Conservation (phyloP, 148 eudicot species). For the Arctostaphylos glauca region DNA sequence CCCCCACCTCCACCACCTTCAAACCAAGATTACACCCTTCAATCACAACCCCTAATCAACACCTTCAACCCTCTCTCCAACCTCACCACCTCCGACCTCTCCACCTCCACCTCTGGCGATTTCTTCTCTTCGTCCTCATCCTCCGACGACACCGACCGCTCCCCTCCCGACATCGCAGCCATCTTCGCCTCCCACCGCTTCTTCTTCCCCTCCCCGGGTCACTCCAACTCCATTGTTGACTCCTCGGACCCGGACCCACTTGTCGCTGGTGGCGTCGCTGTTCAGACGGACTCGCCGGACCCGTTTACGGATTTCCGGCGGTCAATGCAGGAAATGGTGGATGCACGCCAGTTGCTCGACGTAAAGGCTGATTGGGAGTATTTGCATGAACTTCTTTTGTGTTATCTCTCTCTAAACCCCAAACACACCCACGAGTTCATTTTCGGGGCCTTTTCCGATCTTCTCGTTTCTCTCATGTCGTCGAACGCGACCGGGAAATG, state of each 20-base stretch:
- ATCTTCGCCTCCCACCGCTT: conserved; percentile 57
- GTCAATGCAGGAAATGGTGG: conserved; percentile 79
- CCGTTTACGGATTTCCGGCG: conserved; percentile 55
- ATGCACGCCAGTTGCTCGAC: conserved; percentile 36
- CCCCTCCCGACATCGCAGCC: conserved; percentile 35
- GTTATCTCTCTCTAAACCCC: conserved; percentile 62
- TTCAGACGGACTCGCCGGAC: conserved; percentile 60
- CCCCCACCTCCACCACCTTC: conserved; percentile 33
- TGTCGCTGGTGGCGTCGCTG: conserved; percentile 43
- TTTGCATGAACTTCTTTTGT: conserved; percentile 54
- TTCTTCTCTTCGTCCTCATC: conserved; percentile 17
- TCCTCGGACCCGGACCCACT: neutral
- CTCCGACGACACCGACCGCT: conserved; percentile 7
- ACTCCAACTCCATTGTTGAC: conserved; percentile 62
- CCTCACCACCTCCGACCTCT: conserved; percentile 13
- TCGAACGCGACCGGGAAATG: conserved; percentile 1
- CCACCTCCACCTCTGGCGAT: conserved; percentile 22
- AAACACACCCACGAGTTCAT: conserved; percentile 59
- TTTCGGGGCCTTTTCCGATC: conserved; percentile 58
- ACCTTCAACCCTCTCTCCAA: conserved; percentile 29
- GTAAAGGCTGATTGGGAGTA: conserved; percentile 45
- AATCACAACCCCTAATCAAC: conserved; percentile 20
- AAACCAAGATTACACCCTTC: neutral
- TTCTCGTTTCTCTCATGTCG: conserved; percentile 35
- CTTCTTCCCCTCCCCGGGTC: conserved; percentile 70